Evolutionary conservation across 2,329 filamentous ascomycete genomes (phyloP), one percentile per base, ranked within the genome.

Genomic region (Catunica adiposa): DNA sequence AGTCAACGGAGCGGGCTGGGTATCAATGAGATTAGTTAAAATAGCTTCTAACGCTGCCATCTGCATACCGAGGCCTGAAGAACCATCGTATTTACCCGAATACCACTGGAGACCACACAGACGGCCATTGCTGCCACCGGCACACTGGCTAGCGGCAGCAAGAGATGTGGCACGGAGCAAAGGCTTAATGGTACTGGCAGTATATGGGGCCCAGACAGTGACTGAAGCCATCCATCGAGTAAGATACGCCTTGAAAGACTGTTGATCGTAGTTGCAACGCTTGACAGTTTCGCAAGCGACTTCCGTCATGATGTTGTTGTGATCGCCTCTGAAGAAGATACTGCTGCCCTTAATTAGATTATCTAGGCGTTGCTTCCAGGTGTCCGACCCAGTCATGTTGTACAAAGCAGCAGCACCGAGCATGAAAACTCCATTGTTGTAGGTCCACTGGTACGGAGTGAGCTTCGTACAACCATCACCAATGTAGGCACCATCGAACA

Each of bases 11-110:
- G 67, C 64, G 0, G 62, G 56, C 8, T 68, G 67, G 5, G 71
- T 59, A 37, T 70, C 61, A 52, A 83, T 75, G 64, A 82, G 71
- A 61, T 78, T 81, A 38, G 75, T 74, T 48, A 85, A 72, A 5
- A 83, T 74, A 8, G 83, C 72, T 62, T 84, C 79, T 64, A 86
- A 69, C 1, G 78, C 80, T 1, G 78, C 74, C 82, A 86, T 86
- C 66, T 85, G 81, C 65, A 85, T 80, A 3, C 83, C 83, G 1
- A 85, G 75, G 5, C 82, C 82, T 5, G 71, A 74, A 1, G 70
- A 71, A 23, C 78, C 77, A 63, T 84, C 80, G 66, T 75, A 84
- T 7, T 66, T 65, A 0, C 66, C 69, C 56, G 72, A 68, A 48
- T 73, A 74, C 79, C 80, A 84, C 58, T 74, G 74, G 54, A 79